Base-by-base conservation (phyloP, 495 filamentous ascomycete species). In the Haplographium delicatum region DNA sequence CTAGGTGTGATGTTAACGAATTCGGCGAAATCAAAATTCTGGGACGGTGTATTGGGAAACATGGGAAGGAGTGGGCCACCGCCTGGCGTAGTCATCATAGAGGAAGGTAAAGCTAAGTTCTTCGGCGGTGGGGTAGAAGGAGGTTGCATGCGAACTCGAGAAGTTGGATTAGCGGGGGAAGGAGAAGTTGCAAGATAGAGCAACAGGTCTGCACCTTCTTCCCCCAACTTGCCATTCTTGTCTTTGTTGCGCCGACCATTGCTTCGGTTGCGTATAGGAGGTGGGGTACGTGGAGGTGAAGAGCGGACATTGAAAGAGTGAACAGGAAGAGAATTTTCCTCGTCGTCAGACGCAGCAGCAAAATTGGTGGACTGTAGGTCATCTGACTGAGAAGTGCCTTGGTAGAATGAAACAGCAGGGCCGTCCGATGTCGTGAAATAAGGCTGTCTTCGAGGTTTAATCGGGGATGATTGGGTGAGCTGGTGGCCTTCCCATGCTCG, bases 1-100 rank as follows among this genome's bases (percentile, higher is more conserved):
- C 87, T 93, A 4, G 94, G 93, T 11, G 93, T 95, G 66, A 96
- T 88, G 62, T 99, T 95, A 51, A 97, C 84, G 63, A 95, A 99
- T 63, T 97, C 94, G 6, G 89, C 82, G 69, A 96, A 96, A 69
- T 96, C 93, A 70, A 96, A 95, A 51, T 81, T 80, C 47, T 77
- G 69, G 6, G 64, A 65, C 1, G 83, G 83, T 2, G 83, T 85
- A 38, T 67, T 72, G 20, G 80, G 75, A 35, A 81, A 72, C 41
- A 75, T 78, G 8, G 67, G 62, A 53, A 83, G 82, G 4, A 81
- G 70, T 27, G 72, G 74, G 13, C 83, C 84, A 35, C 84, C 85
- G 4, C 88, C 85, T 5, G 89, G 93, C n/a, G 86, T 84, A 7
- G 48, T 62, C 84, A 90, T 88, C 75, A 89, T 86, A 15, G 90